Conservation (phyloP, 2,329 filamentous ascomycete genomes). For the Elsinoe australis region DNA sequence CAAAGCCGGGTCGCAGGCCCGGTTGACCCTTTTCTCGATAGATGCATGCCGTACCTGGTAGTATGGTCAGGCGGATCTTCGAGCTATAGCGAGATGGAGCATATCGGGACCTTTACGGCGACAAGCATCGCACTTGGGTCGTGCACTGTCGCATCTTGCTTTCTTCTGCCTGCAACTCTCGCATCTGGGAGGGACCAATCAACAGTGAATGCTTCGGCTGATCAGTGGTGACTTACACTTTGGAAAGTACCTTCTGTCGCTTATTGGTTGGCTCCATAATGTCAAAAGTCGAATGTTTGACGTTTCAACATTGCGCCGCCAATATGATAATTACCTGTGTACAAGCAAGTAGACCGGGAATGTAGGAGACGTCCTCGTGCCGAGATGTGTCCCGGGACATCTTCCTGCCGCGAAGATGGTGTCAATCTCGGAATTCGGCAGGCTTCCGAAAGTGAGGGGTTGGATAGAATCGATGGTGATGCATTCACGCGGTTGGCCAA, state of each 20-base stretch:
- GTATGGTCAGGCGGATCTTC: background rate
- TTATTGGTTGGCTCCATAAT: background rate
- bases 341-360: background rate
- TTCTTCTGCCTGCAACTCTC: background rate
- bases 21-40: background rate
- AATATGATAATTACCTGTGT: background rate
- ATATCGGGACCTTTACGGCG: background rate
- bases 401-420: too few species aligned
- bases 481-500: too few species aligned
- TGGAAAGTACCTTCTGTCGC: background rate
- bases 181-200: background rate
- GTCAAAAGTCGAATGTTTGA: too few species aligned
- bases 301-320: background rate
- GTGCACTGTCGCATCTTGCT: background rate
- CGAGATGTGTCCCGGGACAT: too few species aligned
- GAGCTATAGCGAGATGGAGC: background rate
- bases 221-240: background rate
- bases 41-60: background rate
- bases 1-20: background rate
- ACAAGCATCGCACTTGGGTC: background rate
- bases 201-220: background rate
- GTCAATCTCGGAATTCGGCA: too few species aligned
- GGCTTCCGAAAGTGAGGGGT: too few species aligned
- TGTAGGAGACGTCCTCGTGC: too few species aligned
- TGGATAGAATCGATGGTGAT: too few species aligned